Evolutionary conservation across 306 rosid species (phyloP).

Genomic region (Leucaena leucocephala): DNA sequence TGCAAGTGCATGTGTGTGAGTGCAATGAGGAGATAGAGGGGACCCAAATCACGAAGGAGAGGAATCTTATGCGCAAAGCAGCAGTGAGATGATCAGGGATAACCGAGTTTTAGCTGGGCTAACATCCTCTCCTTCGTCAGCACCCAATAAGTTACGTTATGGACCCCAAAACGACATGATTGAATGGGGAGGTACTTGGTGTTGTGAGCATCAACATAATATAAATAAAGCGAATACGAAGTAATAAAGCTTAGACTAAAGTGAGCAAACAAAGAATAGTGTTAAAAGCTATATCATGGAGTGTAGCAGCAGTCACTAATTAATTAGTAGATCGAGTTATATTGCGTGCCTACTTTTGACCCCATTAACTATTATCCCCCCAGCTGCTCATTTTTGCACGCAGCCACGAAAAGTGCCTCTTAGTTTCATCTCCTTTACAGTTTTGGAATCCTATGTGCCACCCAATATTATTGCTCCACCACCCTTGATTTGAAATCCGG

Average conservation of each 20-base stretch:
- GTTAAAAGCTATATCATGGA: conserved; percentile 89
- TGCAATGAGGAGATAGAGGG: conserved; percentile 2
- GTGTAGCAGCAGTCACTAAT: conserved; percentile 95
- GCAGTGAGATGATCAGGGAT: conserved; percentile 7
- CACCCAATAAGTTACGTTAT: neutral
- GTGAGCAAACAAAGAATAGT: conserved; percentile 72
- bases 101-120: neutral
- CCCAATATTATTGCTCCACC: conserved; percentile 29
- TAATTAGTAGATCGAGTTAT: conserved; percentile 45
- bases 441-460: conserved; percentile 82
- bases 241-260: conserved; percentile 88
- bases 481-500: conserved; percentile 24
- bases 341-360: conserved; percentile 61
- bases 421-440: conserved; percentile 41
- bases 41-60: conserved; percentile 29
- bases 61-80: conserved; percentile 28
- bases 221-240: conserved; percentile 43
- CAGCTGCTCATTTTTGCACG: conserved; percentile 56
- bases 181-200: conserved; percentile 42
- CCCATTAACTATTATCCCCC: conserved; percentile 41
- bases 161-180: conserved; percentile 57
- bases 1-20: conserved; percentile 27
- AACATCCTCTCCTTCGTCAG: conserved; percentile 6
- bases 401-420: conserved; percentile 52
- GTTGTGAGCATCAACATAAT: conserved; percentile 39